A percentile compares a stretch with the other conserved stretches of the same genome.
Evolutionary conservation across 441 rosid genomes (phyloP).

Genomic region (Viola pubescens): DNA sequence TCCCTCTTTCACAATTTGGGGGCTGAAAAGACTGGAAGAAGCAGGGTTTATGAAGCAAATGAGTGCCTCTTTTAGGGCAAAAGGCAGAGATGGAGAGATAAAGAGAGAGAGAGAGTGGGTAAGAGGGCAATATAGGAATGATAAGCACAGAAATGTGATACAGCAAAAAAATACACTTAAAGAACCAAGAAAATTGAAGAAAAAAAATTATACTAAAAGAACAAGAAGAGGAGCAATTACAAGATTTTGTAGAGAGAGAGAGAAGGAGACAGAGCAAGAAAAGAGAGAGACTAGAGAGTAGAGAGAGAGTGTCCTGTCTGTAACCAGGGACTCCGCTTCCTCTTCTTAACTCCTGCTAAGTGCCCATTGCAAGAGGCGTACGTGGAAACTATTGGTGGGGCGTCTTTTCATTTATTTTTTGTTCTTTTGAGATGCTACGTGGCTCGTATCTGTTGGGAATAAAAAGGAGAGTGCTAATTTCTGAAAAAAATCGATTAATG

Average conservation of each 20-base stretch:
- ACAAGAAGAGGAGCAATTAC: constrained; percentile 15
- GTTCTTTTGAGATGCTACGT: too few species aligned
- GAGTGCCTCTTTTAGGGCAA: constrained; percentile 40
- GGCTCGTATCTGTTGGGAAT: too few species aligned
- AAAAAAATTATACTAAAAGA: neutral
- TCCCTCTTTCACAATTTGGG: constrained; percentile 18
- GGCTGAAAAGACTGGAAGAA: constrained; percentile 32
- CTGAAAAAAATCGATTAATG: too few species aligned
- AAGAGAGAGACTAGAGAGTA: neutral
- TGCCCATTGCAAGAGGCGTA: too few species aligned
- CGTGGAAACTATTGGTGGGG: too few species aligned
- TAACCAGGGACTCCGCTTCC: neutral
- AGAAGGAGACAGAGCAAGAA: neutral
- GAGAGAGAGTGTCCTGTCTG: constrained; percentile 1
- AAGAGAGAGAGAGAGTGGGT: constrained; percentile 2
- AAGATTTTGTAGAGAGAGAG: constrained; percentile 9
- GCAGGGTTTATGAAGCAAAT: constrained; percentile 36
- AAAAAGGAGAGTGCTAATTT: too few species aligned
- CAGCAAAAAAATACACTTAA: neutral
- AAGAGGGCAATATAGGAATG: neutral
- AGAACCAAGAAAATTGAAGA: neutral
- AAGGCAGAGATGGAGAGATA: constrained; percentile 24
- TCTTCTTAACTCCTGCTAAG: neutral
- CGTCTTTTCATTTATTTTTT: too few species aligned
- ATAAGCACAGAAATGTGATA: neutral